Evolutionary conservation across 2,329 filamentous ascomycete species (phyloP), one percentile per base, ranked within the genome.

Genomic region (Paraphaeosphaeria sporulosa): DNA sequence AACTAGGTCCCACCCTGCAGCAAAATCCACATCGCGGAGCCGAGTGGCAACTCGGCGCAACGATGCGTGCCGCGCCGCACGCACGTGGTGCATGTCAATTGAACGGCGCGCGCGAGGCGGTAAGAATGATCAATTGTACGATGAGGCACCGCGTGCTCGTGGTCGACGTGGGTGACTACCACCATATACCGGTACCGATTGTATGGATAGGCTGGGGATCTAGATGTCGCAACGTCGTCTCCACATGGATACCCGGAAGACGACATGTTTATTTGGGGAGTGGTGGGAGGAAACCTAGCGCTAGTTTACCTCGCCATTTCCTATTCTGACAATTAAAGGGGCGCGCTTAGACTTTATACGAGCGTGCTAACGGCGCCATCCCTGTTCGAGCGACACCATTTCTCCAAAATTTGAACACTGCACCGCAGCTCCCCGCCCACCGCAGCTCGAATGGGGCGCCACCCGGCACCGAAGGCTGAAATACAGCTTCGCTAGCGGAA

Each of bases 401-500:
- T 7, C 9, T 38, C 32, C 32, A 13, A 12, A 30, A 21, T 3
- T 19, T 21, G n/a, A 15, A 23, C n/a, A 30, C 17, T 51, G 3
- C 48, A 51, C 48, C 30, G 10, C 30, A 38, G n/a, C n/a, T 50
- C 10, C 13, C 0, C 12, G n/a, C 32, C 32, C n/a, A 38, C 32
- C 32, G n/a, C 21, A 23, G n/a, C 48, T 51, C 19, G 15, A 5
- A 23, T 19, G 30, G 19, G n/a, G 32, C 4, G 30, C n/a, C 15
- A 32, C 9, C 15, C 32, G 30, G 32, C 13, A 2, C 47, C n/a
- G 30, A 6, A 42, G 44, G 23, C 34, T 30, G 36, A 21, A 19
- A 42, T 42, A 9, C 17, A 43, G 49, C 49, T 13, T 52, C 36
- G 13, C 49, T 40, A 30, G 23, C 49, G 23, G 49, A 40, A 52